Evolutionary conservation across 345 rosid species (phyloP).

Genomic region (Pseudoturritis turrita): DNA sequence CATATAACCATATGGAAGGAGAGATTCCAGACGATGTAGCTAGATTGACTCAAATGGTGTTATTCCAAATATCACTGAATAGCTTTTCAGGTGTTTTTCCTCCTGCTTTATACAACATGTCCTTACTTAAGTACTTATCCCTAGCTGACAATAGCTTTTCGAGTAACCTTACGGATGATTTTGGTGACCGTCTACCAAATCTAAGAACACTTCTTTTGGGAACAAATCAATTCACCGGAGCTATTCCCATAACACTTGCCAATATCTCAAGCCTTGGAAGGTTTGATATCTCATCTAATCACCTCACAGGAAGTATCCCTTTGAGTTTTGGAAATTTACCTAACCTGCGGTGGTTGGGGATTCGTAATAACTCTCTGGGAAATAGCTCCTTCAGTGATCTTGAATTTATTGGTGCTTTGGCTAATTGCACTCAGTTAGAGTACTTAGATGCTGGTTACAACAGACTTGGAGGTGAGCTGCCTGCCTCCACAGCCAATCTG

Average conservation of each 20-base stretch:
- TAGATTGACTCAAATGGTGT: constrained; percentile 14
- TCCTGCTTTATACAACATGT: constrained; percentile 15
- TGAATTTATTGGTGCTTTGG: constrained; percentile 14
- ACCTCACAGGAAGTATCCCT: constrained; percentile 22
- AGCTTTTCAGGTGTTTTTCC: constrained; percentile 28
- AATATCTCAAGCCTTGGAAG: constrained; percentile 25
- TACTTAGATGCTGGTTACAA: constrained; percentile 18
- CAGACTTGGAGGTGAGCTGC: constrained; percentile 20
- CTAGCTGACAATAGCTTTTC: constrained; percentile 7
- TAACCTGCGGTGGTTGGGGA: constrained; percentile 14
- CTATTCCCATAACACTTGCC: constrained; percentile 12
- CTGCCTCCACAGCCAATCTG: constrained; percentile 24
- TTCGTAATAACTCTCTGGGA: constrained; percentile 4
- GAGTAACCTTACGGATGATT: constrained; percentile 13
- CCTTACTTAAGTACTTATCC: constrained; percentile 9
- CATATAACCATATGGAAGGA: constrained; percentile 15
- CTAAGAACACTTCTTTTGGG: not conserved
- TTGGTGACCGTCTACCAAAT: constrained; percentile 26
- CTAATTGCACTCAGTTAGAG: constrained; percentile 20
- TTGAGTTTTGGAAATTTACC: constrained; percentile 10
- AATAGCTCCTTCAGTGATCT: not conserved
- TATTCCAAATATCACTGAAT: constrained; percentile 9
- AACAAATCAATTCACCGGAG: constrained; percentile 10
- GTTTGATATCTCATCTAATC: constrained; percentile 12
- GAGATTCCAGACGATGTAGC: constrained; percentile 12